Conservation (phyloP, 2,329 filamentous ascomycete species). For the Pyrenochaeta sp. region DNA sequence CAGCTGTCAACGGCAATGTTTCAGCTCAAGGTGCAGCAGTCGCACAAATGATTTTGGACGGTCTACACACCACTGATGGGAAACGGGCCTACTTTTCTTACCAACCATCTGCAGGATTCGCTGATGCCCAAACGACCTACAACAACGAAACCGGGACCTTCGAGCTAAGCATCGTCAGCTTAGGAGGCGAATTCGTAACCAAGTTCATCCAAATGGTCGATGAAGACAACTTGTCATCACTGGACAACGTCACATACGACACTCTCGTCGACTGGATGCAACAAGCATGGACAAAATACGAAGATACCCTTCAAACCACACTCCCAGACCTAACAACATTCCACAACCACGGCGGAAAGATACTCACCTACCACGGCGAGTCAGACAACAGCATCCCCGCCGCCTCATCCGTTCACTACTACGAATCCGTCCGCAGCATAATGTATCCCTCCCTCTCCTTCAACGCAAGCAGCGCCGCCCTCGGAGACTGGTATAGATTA, state of each 20-base stretch:
- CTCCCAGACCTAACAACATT: conserved; percentile 63
- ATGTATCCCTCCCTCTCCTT: conserved; percentile 57
- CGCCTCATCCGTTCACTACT: conserved; percentile 64
- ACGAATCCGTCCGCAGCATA: conserved; percentile 60
- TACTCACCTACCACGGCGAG: conserved; percentile 67
- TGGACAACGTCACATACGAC: conserved; percentile 61
- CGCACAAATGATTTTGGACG: neutral
- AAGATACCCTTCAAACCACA: conserved; percentile 63
- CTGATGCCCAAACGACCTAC: conserved; percentile 47
- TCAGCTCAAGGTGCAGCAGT: neutral
- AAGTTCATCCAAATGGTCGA: conserved; percentile 52
- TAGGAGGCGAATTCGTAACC: conserved; percentile 53
- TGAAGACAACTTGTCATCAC: conserved; percentile 26
- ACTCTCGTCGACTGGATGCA: conserved; percentile 64
- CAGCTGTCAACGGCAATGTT: neutral
- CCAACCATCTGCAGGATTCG: conserved; percentile 40
- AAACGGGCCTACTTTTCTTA: conserved; percentile 54
- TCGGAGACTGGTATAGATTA: conserved; percentile 64
- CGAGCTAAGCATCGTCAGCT: conserved; percentile 41
- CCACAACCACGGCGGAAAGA: conserved; percentile 61
- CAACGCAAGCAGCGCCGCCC: conserved; percentile 50
- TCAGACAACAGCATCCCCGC: conserved; percentile 63
- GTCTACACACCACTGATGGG: neutral
- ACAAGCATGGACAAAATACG: conserved; percentile 58
- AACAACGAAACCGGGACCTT: conserved; percentile 43